Conservation (phyloP, 2,329 filamentous ascomycete genomes). For the Metarhizium album region DNA sequence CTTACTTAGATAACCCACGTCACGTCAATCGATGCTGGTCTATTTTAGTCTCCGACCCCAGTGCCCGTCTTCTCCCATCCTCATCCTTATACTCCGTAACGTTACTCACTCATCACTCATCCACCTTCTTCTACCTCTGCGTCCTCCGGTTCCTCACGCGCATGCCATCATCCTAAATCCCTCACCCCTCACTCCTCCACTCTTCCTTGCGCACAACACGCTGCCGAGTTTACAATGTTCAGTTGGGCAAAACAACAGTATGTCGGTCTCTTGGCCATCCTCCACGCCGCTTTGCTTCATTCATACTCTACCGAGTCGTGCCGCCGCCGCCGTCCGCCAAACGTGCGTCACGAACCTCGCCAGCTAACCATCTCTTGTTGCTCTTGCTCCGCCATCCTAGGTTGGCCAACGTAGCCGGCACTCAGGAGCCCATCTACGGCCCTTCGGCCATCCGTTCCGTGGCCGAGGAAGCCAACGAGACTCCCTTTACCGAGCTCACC, state of each 20-base stretch:
- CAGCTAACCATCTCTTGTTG: constrained; percentile 5
- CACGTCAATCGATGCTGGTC: no score
- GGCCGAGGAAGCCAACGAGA: constrained; percentile 65
- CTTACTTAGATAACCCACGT: no score
- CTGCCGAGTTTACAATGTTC: constrained; percentile 50
- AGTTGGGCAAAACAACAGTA: constrained; percentile 93
- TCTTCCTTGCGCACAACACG: not conserved
- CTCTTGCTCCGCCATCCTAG: constrained; percentile 26
- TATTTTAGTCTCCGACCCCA: no score
- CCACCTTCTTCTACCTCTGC: not conserved
- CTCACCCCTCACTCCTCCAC: not conserved
- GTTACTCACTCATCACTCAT: no score
- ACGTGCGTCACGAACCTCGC: not conserved
- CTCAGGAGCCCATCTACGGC: constrained; percentile 92
- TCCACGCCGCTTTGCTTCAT: not conserved
- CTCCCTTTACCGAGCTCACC: constrained; percentile 68
- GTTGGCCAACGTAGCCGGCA: constrained; percentile 76
- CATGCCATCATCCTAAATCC: not conserved
- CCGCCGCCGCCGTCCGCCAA: constrained; percentile 1
- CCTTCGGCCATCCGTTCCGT: constrained; percentile 79
- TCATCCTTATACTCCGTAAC: no score
- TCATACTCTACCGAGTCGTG: not conserved
- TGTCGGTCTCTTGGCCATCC: constrained; percentile 22
- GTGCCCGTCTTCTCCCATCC: no score
- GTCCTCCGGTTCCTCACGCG: not conserved